These are phyloP conservation scores for Leptomonas pyrrhocoris DNA, from an alignment of 208 protist genomes.

Conservation along the genomic window DNA sequence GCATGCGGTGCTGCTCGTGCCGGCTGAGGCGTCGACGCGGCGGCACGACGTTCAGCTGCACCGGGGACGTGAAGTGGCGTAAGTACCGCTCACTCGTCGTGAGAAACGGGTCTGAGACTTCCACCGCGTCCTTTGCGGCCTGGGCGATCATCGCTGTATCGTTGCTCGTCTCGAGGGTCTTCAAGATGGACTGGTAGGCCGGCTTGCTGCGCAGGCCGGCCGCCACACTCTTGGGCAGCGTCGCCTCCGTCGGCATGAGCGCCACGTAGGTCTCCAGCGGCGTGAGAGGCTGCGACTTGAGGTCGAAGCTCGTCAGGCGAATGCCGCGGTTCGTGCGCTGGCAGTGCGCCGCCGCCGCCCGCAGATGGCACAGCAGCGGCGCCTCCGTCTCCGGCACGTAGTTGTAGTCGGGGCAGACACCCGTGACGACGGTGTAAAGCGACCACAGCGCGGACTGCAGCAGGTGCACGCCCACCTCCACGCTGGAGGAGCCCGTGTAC, in stretches of 20 bases:
- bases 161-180: conserved; percentile 59
- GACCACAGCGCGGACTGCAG: conserved; percentile 77
- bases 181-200: conserved; percentile 45
- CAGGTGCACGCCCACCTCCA: conserved; percentile 51
- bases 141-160: conserved; percentile 48
- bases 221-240: conserved; percentile 55
- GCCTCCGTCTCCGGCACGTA: conserved; percentile 36
- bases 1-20: conserved; percentile 79
- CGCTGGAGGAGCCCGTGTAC: conserved; percentile 56
- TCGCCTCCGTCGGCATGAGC: conserved; percentile 79
- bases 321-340: conserved; percentile 31
- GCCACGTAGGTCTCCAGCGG: conserved; percentile 84
- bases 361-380: conserved; percentile 71
- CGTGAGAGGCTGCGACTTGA: conserved; percentile 53
- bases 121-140: conserved; percentile 58
- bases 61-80: conserved; percentile 73
- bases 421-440: conserved; percentile 54
- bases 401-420: conserved; percentile 73
- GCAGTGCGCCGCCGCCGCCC: conserved; percentile 58
- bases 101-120: conserved; percentile 40
- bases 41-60: conserved; percentile 78
- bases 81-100: conserved; percentile 75
- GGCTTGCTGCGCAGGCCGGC: conserved; percentile 45
- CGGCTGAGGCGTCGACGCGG: conserved; percentile 56
- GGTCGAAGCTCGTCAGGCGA: conserved; percentile 9